phyloP scores from a whole-genome alignment of 257 asterid genomes.

The Solanum boliviense region DNA sequence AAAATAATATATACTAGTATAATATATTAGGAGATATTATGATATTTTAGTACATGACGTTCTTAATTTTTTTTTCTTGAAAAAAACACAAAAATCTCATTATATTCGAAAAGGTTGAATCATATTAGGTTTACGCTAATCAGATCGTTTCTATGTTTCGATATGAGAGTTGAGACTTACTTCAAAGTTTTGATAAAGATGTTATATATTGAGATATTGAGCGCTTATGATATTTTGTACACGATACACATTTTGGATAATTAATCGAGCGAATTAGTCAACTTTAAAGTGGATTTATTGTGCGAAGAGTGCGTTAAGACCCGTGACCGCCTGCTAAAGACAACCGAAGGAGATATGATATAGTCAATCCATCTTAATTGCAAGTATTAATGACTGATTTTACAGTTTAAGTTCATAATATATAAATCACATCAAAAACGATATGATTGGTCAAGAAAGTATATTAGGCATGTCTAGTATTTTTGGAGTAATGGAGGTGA shows the following conservation, averaged over 20 bases:
- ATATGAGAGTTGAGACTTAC: too few relatives aligned
- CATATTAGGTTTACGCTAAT: not conserved
- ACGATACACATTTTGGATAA: too few relatives aligned
- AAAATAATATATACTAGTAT: not conserved
- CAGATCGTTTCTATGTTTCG: not conserved
- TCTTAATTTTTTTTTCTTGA: not conserved
- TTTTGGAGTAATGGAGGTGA: not conserved
- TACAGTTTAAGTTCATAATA: accelerated
- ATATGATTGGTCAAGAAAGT: not conserved
- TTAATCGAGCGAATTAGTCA: too few relatives aligned
- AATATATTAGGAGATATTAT: not conserved
- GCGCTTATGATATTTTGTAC: not conserved
- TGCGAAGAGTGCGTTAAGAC: not conserved
- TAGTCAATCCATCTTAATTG: not conserved
- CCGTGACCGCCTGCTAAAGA: too few relatives aligned
- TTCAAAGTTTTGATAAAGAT: too few relatives aligned
- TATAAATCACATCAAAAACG: not conserved
- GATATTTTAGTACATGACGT: not conserved
- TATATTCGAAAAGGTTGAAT: not conserved
- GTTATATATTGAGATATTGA: too few relatives aligned
- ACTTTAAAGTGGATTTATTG: too few relatives aligned
- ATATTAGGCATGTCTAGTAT: not conserved
- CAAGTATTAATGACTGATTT: not conserved
- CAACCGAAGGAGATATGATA: not conserved
- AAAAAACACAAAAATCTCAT: not conserved